Percentiles rank a stretch among this genome's conserved stretches.
Conservation (phyloP, 768 basidiomycete species). For the Kwoniella shandongensis region DNA sequence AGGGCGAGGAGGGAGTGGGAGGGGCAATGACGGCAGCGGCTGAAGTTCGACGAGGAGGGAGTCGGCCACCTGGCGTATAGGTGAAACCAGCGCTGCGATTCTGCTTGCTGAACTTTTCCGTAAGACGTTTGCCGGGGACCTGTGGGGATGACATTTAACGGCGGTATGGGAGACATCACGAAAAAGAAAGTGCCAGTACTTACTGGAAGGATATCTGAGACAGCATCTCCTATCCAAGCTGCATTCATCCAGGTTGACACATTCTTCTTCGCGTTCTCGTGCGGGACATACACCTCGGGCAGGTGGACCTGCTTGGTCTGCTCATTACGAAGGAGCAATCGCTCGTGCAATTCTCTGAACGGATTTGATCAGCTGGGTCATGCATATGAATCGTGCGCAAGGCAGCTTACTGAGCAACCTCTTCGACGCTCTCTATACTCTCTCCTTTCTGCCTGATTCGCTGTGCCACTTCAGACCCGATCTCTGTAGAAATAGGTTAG, state of each 20-base stretch:
- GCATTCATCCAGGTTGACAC: slow-evolving; percentile 79
- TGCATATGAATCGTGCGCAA: background rate
- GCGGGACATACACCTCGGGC: slow-evolving; percentile 92
- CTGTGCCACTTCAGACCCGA: slow-evolving; percentile 87
- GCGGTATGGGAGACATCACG: slow-evolving; percentile 1
- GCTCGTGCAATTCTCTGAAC: slow-evolving; percentile 76
- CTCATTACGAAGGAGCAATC: slow-evolving; percentile 83
- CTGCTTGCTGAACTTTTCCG: slow-evolving; percentile 85
- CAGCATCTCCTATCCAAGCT: slow-evolving; percentile 67
- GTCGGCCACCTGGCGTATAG: slow-evolving; percentile 60
- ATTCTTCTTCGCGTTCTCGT: slow-evolving; percentile 84
- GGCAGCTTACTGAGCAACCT: slow-evolving; percentile 68
- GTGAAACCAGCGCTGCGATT: slow-evolving; percentile 56
- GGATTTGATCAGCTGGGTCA: slow-evolving; percentile 11
- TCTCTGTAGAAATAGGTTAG: slow-evolving; percentile 59
- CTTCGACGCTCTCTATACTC: slow-evolving; percentile 92
- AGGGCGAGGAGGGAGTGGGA: slow-evolving; percentile 38
- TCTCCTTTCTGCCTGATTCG: slow-evolving; percentile 68
- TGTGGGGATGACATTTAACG: too few species aligned
- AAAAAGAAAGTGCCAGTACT: slow-evolving; percentile 3
- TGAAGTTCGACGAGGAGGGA: slow-evolving; percentile 54
- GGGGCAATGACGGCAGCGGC: slow-evolving; percentile 55
- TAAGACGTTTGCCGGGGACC: slow-evolving; percentile 94
- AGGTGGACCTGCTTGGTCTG: slow-evolving; percentile 95
- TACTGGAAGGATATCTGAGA: slow-evolving; percentile 76